A percentile compares a stretch with the other conserved stretches of the same genome.
phyloP scores from a whole-genome alignment of 164 flowering plant genomes.

The Vitis rupestris region DNA sequence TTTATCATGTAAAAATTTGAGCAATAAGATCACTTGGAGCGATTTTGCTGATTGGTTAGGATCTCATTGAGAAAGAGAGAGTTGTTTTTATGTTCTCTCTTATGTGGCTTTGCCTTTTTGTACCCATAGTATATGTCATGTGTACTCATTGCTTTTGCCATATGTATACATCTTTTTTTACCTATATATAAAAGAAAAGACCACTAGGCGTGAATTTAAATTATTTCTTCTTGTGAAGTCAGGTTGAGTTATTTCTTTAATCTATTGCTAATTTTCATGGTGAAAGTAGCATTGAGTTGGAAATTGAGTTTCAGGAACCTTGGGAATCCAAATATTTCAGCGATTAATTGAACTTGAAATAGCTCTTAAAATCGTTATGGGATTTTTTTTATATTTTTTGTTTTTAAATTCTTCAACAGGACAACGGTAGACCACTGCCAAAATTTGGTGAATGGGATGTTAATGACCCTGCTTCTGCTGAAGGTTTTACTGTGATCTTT shows the following conservation, averaged over 20 bases:
- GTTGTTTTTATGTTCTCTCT: no score
- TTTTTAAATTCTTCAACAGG: constrained; percentile 39
- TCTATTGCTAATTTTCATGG: background rate
- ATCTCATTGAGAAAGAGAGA: no score
- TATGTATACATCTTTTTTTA: no score
- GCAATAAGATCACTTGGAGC: background rate
- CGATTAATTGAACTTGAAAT: background rate
- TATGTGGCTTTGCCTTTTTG: no score
- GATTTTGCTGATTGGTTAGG: no score
- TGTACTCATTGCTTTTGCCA: no score
- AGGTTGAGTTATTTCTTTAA: background rate
- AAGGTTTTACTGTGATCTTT: constrained; percentile 90
- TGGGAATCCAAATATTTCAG: no score
- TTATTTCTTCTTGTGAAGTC: background rate
- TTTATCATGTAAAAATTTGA: background rate
- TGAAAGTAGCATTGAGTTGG: background rate
- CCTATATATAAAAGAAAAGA: no score
- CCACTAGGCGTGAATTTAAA: background rate
- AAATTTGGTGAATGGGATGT: constrained; percentile 99
- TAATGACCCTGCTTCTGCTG: constrained; percentile 95
- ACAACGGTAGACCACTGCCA: constrained; percentile 82
- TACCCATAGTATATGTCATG: no score
- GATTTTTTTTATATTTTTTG: background rate
- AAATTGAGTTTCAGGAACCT: background rate
- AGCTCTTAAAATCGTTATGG: background rate